A percentile compares a stretch with the other conserved stretches of the same genome.
Evolutionary conservation across 352 stramenopile genomes (phyloP).

Genomic region (Globisporangium polare): DNA sequence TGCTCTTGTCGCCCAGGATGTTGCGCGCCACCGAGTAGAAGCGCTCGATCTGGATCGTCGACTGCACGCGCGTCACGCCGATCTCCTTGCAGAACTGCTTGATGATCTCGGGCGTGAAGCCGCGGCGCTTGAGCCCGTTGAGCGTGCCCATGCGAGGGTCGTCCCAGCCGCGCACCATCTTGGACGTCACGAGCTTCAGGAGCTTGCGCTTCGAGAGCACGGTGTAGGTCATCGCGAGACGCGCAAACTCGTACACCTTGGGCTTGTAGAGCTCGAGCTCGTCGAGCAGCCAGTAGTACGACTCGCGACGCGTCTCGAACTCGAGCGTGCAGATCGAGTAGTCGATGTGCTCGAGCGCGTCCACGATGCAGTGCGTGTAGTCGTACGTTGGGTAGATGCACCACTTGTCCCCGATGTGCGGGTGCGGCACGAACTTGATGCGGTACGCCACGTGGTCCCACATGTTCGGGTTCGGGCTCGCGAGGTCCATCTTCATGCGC

Average conservation of each 20-base stretch:
- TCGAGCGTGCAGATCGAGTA: slow-evolving; percentile 99
- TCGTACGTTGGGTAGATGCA: slow-evolving; percentile 99
- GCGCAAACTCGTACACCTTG: slow-evolving; percentile 96
- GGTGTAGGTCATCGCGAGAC: slow-evolving; percentile 97
- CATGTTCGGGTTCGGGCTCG: slow-evolving; percentile 98
- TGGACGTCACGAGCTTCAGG: slow-evolving; percentile 95
- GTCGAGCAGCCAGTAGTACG: slow-evolving; percentile 99
- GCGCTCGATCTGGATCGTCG: slow-evolving; percentile 83
- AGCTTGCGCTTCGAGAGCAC: slow-evolving; percentile 99
- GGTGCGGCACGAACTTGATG: slow-evolving; percentile 98
- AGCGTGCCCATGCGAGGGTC: slow-evolving; percentile 99
- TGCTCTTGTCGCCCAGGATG: slow-evolving; percentile 63
- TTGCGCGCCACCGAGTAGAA: slow-evolving; percentile 69
- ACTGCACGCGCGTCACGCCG: slow-evolving; percentile 82
- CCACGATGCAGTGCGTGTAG: slow-evolving; percentile 98
- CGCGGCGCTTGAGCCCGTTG: slow-evolving; percentile 89
- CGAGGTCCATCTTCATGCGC: slow-evolving; percentile 98
- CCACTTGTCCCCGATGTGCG: slow-evolving; percentile 96
- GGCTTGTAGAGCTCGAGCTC: slow-evolving; percentile 97
- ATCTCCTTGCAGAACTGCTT: slow-evolving; percentile 88
- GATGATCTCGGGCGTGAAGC: slow-evolving; percentile 80
- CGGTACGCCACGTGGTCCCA: slow-evolving; percentile 97
- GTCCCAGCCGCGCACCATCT: slow-evolving; percentile 88
- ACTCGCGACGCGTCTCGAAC: slow-evolving; percentile 98
- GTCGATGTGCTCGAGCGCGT: slow-evolving; percentile 98